These are phyloP conservation scores for Xylariaceae sp. DNA, from an alignment of 2,329 filamentous ascomycete genomes.

Conservation along the genomic window DNA sequence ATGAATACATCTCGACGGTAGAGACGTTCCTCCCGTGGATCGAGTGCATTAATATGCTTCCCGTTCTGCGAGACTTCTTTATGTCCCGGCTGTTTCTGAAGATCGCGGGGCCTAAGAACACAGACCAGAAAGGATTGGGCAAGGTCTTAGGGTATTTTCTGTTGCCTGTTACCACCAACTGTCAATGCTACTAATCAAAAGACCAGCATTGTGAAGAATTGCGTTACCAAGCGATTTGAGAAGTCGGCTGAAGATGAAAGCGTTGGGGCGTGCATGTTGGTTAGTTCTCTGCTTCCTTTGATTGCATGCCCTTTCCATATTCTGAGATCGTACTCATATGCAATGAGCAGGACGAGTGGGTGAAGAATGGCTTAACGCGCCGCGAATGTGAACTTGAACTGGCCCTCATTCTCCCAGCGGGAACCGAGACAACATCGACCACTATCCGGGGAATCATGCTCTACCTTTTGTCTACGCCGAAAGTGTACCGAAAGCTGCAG, in stretches of 20 bases:
- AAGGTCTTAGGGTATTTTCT: conserved; percentile 22
- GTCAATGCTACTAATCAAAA: background rate
- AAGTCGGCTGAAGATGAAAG: background rate
- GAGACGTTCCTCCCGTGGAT: conserved; percentile 23
- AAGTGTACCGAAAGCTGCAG: conserved; percentile 19
- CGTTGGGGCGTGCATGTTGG: conserved; percentile 21
- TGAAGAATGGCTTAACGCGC: conserved; percentile 23
- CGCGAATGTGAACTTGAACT: conserved; percentile 27
- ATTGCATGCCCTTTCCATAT: background rate
- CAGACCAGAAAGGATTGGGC: conserved; percentile 26
- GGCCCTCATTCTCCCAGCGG: conserved; percentile 24
- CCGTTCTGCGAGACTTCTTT: conserved; percentile 22
- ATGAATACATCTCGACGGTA: conserved; percentile 23
- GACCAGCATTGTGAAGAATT: conserved; percentile 19
- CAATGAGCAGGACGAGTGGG: conserved; percentile 24
- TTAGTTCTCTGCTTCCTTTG: conserved; percentile 7
- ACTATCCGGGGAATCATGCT: conserved; percentile 23
- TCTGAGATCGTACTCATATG: background rate
- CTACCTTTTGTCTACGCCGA: conserved; percentile 20
- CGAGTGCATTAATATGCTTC: conserved; percentile 24
- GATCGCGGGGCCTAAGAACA: conserved; percentile 22
- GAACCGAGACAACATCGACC: conserved; percentile 24
- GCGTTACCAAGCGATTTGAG: conserved; percentile 22
- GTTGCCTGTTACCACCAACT: background rate
- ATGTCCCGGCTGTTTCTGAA: conserved; percentile 23